Evolutionary conservation across 345 rosid species (phyloP).

Genomic region (Hibiscus tridactylites): DNA sequence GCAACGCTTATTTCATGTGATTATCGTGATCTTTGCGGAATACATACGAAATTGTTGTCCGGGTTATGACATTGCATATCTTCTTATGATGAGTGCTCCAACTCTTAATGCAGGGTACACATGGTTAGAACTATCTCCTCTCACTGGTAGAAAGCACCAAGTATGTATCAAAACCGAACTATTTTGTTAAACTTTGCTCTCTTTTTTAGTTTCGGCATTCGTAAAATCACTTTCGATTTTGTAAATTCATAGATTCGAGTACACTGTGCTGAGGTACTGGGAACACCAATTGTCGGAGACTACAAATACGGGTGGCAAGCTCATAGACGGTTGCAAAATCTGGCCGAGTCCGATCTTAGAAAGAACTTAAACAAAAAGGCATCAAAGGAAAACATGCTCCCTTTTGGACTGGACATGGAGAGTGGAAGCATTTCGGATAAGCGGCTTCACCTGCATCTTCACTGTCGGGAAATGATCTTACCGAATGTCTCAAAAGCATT

Average conservation of each 20-base stretch:
- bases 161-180: slow-evolving; percentile 23
- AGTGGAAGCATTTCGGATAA: slow-evolving; percentile 61
- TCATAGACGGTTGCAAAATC: slow-evolving; percentile 44
- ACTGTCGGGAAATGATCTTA: slow-evolving; percentile 63
- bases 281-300: slow-evolving; percentile 83
- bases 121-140: slow-evolving; percentile 83
- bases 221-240: neutral
- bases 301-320: slow-evolving; percentile 87
- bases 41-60: neutral
- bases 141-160: slow-evolving; percentile 97
- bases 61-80: neutral
- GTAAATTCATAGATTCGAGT: slow-evolving; percentile 59
- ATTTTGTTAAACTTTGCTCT: neutral
- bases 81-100: neutral
- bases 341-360: slow-evolving; percentile 15
- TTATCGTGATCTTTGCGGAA: neutral
- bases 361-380: slow-evolving; percentile 11
- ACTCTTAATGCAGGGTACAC: slow-evolving; percentile 55
- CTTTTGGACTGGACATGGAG: slow-evolving; percentile 62
- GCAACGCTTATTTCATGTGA: neutral
- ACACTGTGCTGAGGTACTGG: slow-evolving; percentile 71
- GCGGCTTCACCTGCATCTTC: slow-evolving; percentile 82
- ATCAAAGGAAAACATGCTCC: slow-evolving; percentile 24
- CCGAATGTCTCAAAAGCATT: slow-evolving; percentile 63
- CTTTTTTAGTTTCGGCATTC: neutral